Conservation (phyloP, 495 filamentous ascomycete genomes). For the Cercophora sp. region DNA sequence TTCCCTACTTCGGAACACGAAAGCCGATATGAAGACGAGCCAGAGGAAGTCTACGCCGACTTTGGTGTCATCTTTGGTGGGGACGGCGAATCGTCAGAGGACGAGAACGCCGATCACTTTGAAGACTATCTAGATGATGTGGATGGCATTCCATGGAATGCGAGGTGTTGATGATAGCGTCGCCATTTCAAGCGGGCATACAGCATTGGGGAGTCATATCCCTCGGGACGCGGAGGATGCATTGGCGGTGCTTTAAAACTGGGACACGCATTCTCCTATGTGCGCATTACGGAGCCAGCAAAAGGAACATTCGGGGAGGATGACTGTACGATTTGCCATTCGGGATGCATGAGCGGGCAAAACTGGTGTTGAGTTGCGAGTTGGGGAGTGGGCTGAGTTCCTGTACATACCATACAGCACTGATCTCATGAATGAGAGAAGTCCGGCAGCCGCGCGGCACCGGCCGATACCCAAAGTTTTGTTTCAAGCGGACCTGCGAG, state of each 20-base stretch:
- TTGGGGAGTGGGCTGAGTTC: no score
- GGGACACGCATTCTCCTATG: conserved; percentile 1
- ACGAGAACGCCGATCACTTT: conserved; percentile 19
- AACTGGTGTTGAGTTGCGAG: neutral
- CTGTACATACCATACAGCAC: no score
- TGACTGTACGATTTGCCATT: neutral
- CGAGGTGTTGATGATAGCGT: conserved; percentile 22
- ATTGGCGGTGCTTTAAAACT: conserved; percentile 11
- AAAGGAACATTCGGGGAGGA: neutral
- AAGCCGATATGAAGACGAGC: conserved; percentile 37
- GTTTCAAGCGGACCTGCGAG: no score
- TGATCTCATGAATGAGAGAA: no score
- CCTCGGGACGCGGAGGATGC: neutral
- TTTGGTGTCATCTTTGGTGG: conserved; percentile 44
- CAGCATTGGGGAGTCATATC: no score
- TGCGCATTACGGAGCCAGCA: neutral
- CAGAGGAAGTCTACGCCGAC: conserved; percentile 47
- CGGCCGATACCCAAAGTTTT: no score
- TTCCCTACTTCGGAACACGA: conserved; percentile 44
- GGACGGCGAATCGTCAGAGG: conserved; percentile 17
- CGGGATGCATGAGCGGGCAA: neutral
- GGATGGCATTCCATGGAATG: conserved; percentile 34
- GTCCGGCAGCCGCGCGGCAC: no score
- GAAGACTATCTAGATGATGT: conserved; percentile 34
- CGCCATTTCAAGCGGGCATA: no score